Conservation (phyloP, 371 early-diverging fungal species). For the Smittium culicis region DNA sequence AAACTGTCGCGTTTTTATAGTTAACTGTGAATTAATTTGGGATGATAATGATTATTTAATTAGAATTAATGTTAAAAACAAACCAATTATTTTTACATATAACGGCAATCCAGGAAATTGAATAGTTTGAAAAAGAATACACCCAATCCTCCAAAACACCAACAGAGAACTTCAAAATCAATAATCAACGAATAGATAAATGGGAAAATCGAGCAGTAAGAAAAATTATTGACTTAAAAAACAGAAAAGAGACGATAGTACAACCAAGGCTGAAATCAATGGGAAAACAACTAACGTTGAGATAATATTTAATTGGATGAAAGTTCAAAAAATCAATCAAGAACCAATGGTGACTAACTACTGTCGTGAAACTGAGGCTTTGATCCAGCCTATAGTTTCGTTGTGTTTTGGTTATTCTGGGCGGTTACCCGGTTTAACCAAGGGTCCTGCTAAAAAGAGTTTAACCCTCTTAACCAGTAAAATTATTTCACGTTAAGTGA, state of each 20-base stretch:
- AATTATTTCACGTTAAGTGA: no score
- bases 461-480: no score
- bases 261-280: neutral
- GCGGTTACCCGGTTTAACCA: no score
- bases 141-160: neutral
- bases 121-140: neutral
- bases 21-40: neutral
- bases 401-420: no score
- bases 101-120: neutral
- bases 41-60: neutral
- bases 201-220: neutral
- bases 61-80: neutral
- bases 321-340: neutral
- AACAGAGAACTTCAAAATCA: neutral
- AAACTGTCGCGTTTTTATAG: neutral
- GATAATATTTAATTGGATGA: neutral
- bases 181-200: neutral
- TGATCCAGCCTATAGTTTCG: no score
- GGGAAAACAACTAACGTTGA: neutral
- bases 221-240: neutral
- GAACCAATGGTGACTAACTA: neutral
- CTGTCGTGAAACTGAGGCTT: no score
- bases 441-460: no score
- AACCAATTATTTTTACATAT: neutral
- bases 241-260: neutral